A percentile compares a stretch with the other conserved stretches of the same genome.
These are phyloP conservation scores for Arxiozyma bovina DNA, from an alignment of 1,139 yeast genomes.

Conservation along the genomic window DNA sequence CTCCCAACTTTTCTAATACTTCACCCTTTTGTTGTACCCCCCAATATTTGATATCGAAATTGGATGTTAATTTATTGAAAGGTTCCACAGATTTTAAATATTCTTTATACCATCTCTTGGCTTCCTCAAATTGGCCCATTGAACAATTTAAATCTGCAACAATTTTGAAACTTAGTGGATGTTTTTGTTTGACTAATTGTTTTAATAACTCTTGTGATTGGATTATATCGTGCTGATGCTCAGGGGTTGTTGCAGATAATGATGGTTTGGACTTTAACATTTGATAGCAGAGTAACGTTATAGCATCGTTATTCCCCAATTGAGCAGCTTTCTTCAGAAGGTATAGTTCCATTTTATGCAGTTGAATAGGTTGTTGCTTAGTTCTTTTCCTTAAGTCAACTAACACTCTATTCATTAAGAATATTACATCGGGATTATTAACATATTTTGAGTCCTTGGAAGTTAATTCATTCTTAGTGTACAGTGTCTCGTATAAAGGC, in stretches of 20 bases:
- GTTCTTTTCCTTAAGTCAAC: slow-evolving; percentile 42
- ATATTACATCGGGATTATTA: slow-evolving; percentile 48
- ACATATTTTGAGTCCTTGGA: slow-evolving; percentile 16
- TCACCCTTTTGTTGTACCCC: slow-evolving; percentile 38
- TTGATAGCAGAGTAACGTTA: slow-evolving; percentile 59
- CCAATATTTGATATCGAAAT: slow-evolving; percentile 32
- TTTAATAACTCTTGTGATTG: slow-evolving; percentile 58
- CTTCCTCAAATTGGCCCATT: slow-evolving; percentile 40
- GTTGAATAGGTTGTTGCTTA: slow-evolving; percentile 46
- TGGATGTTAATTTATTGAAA: slow-evolving; percentile 19
- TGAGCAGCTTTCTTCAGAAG: slow-evolving; percentile 59
- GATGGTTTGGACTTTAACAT: slow-evolving; percentile 33
- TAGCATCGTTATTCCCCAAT: slow-evolving; percentile 72
- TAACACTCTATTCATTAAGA: slow-evolving; percentile 59
- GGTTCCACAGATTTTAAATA: slow-evolving; percentile 37
- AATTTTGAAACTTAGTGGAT: slow-evolving; percentile 63
- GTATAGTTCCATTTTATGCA: slow-evolving; percentile 65
- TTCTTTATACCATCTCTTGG: slow-evolving; percentile 50
- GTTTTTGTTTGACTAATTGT: slow-evolving; percentile 47
- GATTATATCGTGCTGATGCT: slow-evolving; percentile 40
- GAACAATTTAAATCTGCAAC: slow-evolving; percentile 61
- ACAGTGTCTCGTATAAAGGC: slow-evolving; percentile 45
- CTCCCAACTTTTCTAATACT: slow-evolving; percentile 63
- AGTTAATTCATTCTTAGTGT: slow-evolving; percentile 35
- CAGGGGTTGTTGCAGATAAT: slow-evolving; percentile 19